Evolutionary conservation across 495 filamentous ascomycete species (phyloP).

Genomic region (Neurospora sp.): DNA sequence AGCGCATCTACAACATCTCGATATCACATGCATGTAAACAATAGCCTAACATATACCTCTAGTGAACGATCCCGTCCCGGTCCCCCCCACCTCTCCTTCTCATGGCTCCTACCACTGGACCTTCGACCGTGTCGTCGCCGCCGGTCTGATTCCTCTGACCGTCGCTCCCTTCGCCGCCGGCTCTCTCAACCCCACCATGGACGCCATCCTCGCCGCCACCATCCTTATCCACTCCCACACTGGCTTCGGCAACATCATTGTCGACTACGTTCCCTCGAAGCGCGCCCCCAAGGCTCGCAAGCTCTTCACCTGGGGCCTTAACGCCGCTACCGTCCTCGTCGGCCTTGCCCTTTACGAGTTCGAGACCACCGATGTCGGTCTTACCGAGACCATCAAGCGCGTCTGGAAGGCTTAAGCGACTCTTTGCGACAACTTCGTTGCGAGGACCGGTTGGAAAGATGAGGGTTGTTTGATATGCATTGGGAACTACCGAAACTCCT

Average conservation of each 20-base stretch:
- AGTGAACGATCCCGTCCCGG: slow-evolving; percentile 80
- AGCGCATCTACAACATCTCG: background rate
- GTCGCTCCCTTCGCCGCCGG: slow-evolving; percentile 87
- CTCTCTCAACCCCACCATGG: slow-evolving; percentile 78
- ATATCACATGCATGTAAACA: background rate
- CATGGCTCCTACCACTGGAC: slow-evolving; percentile 98
- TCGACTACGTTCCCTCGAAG: slow-evolving; percentile 78
- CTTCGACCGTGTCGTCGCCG: slow-evolving; percentile 78
- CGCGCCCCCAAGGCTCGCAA: slow-evolving; percentile 57
- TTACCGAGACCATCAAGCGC: slow-evolving; percentile 79
- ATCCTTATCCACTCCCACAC: slow-evolving; percentile 89
- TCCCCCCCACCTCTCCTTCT: slow-evolving; percentile 59
- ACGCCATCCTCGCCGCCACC: slow-evolving; percentile 73
- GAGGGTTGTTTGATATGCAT: slow-evolving; percentile 1
- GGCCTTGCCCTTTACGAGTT: slow-evolving; percentile 92
- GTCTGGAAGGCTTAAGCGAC: slow-evolving; percentile 61
- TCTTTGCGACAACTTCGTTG: background rate
- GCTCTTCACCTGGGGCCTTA: slow-evolving; percentile 64
- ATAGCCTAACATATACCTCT: slow-evolving; percentile 1
- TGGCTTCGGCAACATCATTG: slow-evolving; percentile 80
- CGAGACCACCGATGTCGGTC: slow-evolving; percentile 96
- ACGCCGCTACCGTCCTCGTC: slow-evolving; percentile 66
- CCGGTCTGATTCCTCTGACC: slow-evolving; percentile 72
- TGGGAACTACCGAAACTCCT: background rate
- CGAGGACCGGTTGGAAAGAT: background rate